Base-by-base conservation (phyloP, 805 yeast genomes). In the Spathaspora boniae region DNA sequence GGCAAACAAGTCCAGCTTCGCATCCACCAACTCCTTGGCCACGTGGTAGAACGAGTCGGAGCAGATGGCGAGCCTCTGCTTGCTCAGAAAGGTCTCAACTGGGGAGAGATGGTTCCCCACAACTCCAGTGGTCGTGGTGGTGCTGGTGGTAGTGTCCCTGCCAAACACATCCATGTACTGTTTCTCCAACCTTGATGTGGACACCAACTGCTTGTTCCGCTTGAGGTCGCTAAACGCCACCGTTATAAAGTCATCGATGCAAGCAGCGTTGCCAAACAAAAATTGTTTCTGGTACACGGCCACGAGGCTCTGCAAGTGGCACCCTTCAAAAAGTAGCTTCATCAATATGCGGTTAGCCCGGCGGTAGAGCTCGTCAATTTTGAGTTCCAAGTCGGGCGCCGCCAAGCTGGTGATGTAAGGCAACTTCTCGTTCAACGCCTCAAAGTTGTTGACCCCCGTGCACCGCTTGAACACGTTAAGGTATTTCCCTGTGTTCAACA, bases 401-500 rank as follows among this genome's bases (percentile, higher is more conserved):
- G 54, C 54, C 16, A 66, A 43, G 21, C 49, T 56, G 14, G 45
- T 48, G 11, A 67, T 61, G 1, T 58, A 56, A 4, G 38, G 41
- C 9, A 62, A 40, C 5, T 31, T 24, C 30, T 61, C 67, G 15
- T 56, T 47, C 15, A 62, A 47, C 16, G 31, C 37, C 4, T 52
- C 52, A 21, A 64, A 53, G 34, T 58, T 52, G n/a, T 65, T 62
- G 3, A 75, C 60, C 0, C 81, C 82, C 8, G 62, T 56, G 48
- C 85, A 79, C 38, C 72, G 78, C 37, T 76, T 71, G 29, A 84
- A 67, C 3, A 91, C 80, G 48, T 86, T 85, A 37, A 88, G 62
- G 47, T 81, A 81, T 57, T 87, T 89, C 2, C 99, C 99, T 0
- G 96, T 86, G 33, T 79, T 65, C 16, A 91, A 62, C 0, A 91